Base-by-base conservation (phyloP, 2,329 filamentous ascomycete genomes). In the Trichoderma guizhouense region DNA sequence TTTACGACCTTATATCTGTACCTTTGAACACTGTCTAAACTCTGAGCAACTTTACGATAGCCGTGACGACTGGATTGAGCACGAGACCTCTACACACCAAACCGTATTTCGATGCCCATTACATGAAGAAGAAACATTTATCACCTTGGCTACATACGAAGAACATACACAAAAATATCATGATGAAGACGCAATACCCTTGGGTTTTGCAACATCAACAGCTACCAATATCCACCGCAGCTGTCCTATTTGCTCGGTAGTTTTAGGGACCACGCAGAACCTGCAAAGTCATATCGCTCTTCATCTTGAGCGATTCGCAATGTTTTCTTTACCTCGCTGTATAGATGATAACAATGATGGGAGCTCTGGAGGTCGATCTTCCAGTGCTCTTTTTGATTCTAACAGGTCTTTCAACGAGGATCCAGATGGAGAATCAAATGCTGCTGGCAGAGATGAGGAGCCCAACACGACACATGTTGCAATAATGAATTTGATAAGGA, bases 1-100 rank as follows among this genome's bases (percentile, higher is more conserved):
- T 47, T 30, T 71, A 28, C 53, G 69, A 14, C 69, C 69, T 14
- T 71, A 71, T 24, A 36, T 71, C 0, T 71, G 69, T 8, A 71
- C 69, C 3, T 71, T 39, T 21, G 69, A 68, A 21, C n/a, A 62
- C 3, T 71, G 69, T n/a, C n/a, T 9, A 30, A 55, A 7, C 15
- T n/a, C 69, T 9, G 51, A 51, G 9, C 62, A 71, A n/a, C 15
- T 71, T 5, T 71, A 71, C 15, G 69, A 71, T 18, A 71, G 1
- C 24, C 63, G 63, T 6, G 34, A 68, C 3, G 69, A 71, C 15
- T 71, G 69, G 69, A 68, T 68, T 9, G 15, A 71, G 8, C 69
- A 71, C 28, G 69, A 71, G 9, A 61, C 3, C 7, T 71, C 69
- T 8, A 28, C 28, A 0, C 69, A 71, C 11, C 34, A 26, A 21